A percentile compares a stretch with the other conserved stretches of the same genome.
These are phyloP conservation scores for Teratosphaeria viscida DNA, from an alignment of 2,329 filamentous ascomycete genomes.

Conservation along the genomic window DNA sequence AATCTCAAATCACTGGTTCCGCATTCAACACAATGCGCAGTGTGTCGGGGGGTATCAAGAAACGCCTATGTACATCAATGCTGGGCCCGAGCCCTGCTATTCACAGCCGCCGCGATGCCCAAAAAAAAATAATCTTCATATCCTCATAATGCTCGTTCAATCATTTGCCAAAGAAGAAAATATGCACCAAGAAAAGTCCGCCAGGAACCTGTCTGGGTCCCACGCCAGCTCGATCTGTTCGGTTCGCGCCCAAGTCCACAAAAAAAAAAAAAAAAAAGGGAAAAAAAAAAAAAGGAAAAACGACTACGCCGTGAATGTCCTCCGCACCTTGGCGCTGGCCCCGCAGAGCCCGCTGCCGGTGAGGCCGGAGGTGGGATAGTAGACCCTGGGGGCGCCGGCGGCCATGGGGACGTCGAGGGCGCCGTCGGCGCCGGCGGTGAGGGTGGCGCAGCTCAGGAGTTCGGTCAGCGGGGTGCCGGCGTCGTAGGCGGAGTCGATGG, in stretches of 20 bases:
- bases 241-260: background rate
- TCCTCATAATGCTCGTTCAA: background rate
- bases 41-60: background rate
- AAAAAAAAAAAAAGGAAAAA: background rate
- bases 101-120: background rate
- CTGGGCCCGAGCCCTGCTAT: background rate
- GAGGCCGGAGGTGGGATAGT: slow-evolving; percentile 21
- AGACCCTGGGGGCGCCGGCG: slow-evolving; percentile 26
- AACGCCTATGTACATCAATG: background rate
- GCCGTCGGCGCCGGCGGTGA: slow-evolving; percentile 19
- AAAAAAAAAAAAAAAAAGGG: background rate
- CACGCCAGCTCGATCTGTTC: background rate
- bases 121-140: background rate
- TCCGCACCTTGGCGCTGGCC: slow-evolving; percentile 1
- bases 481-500: slow-evolving; percentile 16
- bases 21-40: background rate
- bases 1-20: background rate
- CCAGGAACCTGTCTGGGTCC: background rate
- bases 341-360: slow-evolving; percentile 11
- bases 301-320: background rate
- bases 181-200: background rate
- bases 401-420: slow-evolving; percentile 26
- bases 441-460: slow-evolving; percentile 25
- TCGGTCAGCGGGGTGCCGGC: slow-evolving; percentile 27
- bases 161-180: background rate